phyloP scores from a whole-genome alignment of 371 early-diverging fungal species.

The Rhizopus microsporus region DNA sequence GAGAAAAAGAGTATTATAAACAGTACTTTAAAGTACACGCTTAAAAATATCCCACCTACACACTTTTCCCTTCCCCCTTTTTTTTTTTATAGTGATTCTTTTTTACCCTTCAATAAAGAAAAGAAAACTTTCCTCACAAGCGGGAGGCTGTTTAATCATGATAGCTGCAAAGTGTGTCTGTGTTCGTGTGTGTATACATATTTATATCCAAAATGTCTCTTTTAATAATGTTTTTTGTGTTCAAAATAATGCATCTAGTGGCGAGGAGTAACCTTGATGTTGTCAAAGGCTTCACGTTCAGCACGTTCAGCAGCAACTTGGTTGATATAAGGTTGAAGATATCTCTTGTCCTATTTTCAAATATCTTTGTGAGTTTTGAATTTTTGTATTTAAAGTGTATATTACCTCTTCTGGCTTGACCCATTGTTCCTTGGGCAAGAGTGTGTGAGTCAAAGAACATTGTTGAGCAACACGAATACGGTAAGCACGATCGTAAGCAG shows the following conservation, averaged over 20 bases:
- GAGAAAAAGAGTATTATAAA: slow-evolving; percentile 46
- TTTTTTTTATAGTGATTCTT: not conserved
- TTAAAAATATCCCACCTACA: slow-evolving; percentile 3
- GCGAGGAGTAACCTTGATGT: slow-evolving; percentile 54
- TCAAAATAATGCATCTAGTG: slow-evolving; percentile 18
- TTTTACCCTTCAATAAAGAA: too few relatives aligned
- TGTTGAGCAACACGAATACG: slow-evolving; percentile 86
- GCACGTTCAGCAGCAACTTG: slow-evolving; percentile 83
- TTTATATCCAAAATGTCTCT: too few relatives aligned
- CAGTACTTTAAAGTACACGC: slow-evolving; percentile 33
- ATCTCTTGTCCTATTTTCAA: slow-evolving; percentile 70
- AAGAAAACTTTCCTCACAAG: too few relatives aligned
- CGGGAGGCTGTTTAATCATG: too few relatives aligned
- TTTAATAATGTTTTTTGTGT: slow-evolving; percentile 2
- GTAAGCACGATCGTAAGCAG: slow-evolving; percentile 76
- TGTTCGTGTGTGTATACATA: too few relatives aligned
- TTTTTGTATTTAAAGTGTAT: slow-evolving; percentile 3
- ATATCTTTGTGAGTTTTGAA: not conserved
- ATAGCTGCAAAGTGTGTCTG: too few relatives aligned
- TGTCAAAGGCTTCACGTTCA: slow-evolving; percentile 78
- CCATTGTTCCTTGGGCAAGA: slow-evolving; percentile 75
- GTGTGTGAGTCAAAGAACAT: slow-evolving; percentile 70
- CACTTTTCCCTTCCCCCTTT: not conserved
- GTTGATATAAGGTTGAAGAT: slow-evolving; percentile 84
- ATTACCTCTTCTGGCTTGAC: slow-evolving; percentile 75